A percentile compares a stretch with the other conserved stretches of the same genome.
phyloP scores from a whole-genome alignment of 139 green algal species.

The Pseudopediastrum boryanum region DNA sequence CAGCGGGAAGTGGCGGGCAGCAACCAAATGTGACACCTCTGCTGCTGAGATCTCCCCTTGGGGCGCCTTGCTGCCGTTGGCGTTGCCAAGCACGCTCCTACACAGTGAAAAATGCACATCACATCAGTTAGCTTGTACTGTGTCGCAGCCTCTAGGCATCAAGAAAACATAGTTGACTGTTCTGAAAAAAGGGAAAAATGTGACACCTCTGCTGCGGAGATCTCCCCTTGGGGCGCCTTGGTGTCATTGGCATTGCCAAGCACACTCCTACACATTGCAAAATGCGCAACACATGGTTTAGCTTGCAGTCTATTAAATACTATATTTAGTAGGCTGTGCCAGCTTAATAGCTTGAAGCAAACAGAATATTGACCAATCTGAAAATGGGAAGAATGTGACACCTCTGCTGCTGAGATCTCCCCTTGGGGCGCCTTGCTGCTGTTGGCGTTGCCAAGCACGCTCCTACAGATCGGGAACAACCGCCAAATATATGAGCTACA shows the following conservation, averaged over 20 bases:
- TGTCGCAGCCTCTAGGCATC: too few species aligned
- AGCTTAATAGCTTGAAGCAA: too few species aligned
- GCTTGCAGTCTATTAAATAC: too few species aligned
- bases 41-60: slow-evolving; percentile 44
- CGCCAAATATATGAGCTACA: too few species aligned
- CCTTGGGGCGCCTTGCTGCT: slow-evolving; percentile 32
- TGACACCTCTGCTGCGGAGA: slow-evolving; percentile 50
- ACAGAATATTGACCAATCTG: too few species aligned
- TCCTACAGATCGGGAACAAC: too few species aligned
- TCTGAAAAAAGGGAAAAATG: too few species aligned
- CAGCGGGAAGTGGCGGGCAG: slow-evolving; percentile 80
- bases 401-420: slow-evolving; percentile 47
- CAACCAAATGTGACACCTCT: slow-evolving; percentile 53
- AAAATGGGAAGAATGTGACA: slow-evolving; percentile 50
- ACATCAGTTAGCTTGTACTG: too few species aligned
- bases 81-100: slow-evolving; percentile 19
- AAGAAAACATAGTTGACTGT: too few species aligned
- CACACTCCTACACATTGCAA: slow-evolving; percentile 33
- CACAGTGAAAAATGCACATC: too few species aligned
- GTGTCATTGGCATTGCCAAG: neutral
- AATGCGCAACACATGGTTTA: too few species aligned
- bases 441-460: neutral
- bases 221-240: slow-evolving; percentile 39
- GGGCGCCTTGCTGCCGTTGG: slow-evolving; percentile 30
- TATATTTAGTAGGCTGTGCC: too few species aligned